phyloP scores from a whole-genome alignment of 345 rosid genomes.

The Barbarea vulgaris region DNA sequence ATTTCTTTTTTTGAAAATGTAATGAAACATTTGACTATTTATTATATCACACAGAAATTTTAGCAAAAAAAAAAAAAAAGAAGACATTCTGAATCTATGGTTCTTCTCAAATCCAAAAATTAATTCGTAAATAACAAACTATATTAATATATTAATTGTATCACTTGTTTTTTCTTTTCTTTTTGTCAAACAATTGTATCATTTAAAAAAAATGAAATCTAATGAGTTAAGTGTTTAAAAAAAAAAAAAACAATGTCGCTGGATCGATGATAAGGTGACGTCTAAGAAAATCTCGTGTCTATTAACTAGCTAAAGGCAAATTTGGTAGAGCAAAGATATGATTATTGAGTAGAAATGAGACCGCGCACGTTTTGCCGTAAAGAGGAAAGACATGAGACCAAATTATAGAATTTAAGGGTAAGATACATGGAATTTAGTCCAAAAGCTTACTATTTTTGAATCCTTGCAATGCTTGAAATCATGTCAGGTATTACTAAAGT shows the following conservation, averaged over 20 bases:
- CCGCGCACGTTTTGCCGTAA: constrained; percentile 33
- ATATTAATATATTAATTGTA: background rate
- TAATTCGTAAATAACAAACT: background rate
- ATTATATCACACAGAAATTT: too few relatives aligned
- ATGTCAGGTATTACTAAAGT: constrained; percentile 26
- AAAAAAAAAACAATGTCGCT: background rate
- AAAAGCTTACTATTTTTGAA: constrained; percentile 25
- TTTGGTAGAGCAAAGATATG: constrained; percentile 25
- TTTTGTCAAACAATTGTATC: too few relatives aligned
- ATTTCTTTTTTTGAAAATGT: too few relatives aligned
- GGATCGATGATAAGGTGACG: background rate
- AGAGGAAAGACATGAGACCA: constrained; percentile 21
- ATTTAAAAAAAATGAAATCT: background rate
- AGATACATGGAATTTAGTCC: constrained; percentile 26
- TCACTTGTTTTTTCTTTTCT: too few relatives aligned
- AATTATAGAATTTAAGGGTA: background rate
- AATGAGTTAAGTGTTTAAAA: background rate
- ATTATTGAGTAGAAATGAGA: constrained; percentile 11
- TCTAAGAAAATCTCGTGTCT: background rate
- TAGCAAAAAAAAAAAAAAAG: too few relatives aligned
- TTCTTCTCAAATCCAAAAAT: background rate
- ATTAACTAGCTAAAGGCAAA: constrained; percentile 11
- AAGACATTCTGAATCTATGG: background rate
- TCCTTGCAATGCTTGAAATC: constrained; percentile 24
- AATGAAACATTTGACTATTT: too few relatives aligned